Percentiles rank a stretch among this genome's conserved stretches.
These are phyloP conservation scores for Mrakia frigida DNA, from an alignment of 768 basidiomycete genomes.

Conservation along the genomic window DNA sequence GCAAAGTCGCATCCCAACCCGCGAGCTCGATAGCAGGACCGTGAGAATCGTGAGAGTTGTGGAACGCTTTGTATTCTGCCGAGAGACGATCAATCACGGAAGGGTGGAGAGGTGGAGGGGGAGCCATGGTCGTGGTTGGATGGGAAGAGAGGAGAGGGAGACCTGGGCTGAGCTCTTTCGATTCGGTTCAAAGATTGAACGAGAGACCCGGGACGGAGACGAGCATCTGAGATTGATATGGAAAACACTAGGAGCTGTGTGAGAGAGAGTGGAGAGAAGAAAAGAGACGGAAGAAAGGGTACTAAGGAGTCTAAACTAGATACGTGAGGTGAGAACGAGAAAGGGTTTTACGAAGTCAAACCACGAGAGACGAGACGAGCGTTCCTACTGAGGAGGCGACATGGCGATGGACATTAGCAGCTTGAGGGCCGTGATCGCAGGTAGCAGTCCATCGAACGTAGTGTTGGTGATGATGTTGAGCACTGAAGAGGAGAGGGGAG, in stretches of 20 bases:
- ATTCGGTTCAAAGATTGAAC: not conserved
- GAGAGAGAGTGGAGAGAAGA: not conserved
- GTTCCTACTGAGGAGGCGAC: constrained; percentile 16
- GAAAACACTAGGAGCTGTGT: not conserved
- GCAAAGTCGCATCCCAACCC: not conserved
- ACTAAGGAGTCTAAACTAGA: not conserved
- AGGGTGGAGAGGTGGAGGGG: not conserved
- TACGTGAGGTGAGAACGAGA: not conserved
- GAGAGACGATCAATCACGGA: not conserved
- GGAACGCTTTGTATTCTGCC: not conserved
- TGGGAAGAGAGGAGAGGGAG: not conserved
- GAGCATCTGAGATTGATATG: not conserved
- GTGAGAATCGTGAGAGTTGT: not conserved
- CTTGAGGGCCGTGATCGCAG: constrained; percentile 31
- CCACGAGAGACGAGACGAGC: too few relatives aligned
- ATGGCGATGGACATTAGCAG: constrained; percentile 31
- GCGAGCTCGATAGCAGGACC: not conserved
- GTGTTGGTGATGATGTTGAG: constrained; percentile 30
- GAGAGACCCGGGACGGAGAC: too few relatives aligned
- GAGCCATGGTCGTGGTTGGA: too few relatives aligned
- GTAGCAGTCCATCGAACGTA: constrained; percentile 22
- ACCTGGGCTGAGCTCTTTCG: not conserved
- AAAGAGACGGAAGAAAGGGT: not conserved
- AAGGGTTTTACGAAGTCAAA: not conserved
- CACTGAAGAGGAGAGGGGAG: constrained; percentile 9